Percentiles rank a stretch among this genome's conserved stretches.
Evolutionary conservation across 768 basidiomycete genomes (phyloP).

Genomic region (Pleurotus cornucopiae): DNA sequence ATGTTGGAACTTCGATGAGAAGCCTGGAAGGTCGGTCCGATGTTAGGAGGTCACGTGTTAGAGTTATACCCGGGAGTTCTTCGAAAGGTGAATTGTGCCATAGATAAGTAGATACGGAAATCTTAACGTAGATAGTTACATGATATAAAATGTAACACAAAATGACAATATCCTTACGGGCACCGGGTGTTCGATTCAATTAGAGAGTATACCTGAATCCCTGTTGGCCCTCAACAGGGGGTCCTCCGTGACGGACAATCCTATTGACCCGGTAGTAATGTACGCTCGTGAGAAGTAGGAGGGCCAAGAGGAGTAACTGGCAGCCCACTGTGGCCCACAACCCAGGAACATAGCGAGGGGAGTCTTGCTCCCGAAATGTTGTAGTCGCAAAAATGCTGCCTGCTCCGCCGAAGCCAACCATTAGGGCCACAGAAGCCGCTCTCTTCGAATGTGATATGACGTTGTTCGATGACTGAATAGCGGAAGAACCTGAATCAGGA

Average conservation of each 20-base stretch:
- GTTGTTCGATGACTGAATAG: conserved; percentile 42
- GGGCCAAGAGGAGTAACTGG: conserved; percentile 35
- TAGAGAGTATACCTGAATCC: conserved; percentile 39
- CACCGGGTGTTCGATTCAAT: background rate
- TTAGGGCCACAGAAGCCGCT: conserved; percentile 41
- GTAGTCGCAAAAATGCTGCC: conserved; percentile 46
- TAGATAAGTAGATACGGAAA: too few species aligned
- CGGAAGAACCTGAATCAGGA: background rate
- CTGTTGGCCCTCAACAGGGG: conserved; percentile 25
- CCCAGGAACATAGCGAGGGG: conserved; percentile 42
- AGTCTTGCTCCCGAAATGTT: conserved; percentile 41
- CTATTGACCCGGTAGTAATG: conserved; percentile 34
- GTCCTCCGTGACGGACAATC: conserved; percentile 19
- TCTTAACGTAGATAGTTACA: too few species aligned
- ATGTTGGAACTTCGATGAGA: too few species aligned
- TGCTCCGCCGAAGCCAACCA: conserved; percentile 44
- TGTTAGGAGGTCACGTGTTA: too few species aligned
- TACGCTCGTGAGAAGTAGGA: conserved; percentile 35
- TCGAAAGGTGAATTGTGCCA: too few species aligned
- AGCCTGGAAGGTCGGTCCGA: too few species aligned
- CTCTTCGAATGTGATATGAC: conserved; percentile 45
- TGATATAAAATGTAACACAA: background rate
- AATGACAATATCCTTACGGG: background rate
- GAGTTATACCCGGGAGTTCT: too few species aligned
- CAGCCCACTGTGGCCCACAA: conserved; percentile 41